A percentile compares a stretch with the other conserved stretches of the same genome.
These are phyloP conservation scores for Sarocladiaceae sp. DNA, from an alignment of 2,329 filamentous ascomycete genomes.

Conservation along the genomic window DNA sequence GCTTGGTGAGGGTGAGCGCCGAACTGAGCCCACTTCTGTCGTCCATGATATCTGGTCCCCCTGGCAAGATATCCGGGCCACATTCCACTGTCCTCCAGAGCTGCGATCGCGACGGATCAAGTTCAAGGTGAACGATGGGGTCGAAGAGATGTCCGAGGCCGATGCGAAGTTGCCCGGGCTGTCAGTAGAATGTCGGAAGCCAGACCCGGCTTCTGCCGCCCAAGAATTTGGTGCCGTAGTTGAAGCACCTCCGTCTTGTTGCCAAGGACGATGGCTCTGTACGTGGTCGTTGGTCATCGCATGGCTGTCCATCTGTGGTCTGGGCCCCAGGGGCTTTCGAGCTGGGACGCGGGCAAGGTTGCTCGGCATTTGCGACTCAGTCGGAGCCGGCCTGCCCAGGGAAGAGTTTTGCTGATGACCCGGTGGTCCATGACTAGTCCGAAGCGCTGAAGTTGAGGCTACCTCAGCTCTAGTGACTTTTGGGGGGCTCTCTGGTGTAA, in stretches of 20 bases:
- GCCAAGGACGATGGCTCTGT: no score
- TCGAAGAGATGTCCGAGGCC: conserved; percentile 24
- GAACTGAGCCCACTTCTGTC: conserved; percentile 8
- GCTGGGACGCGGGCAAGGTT: conserved; percentile 1
- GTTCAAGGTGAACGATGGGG: conserved; percentile 47
- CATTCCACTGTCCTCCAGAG: conserved; percentile 67
- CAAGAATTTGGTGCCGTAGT: background rate
- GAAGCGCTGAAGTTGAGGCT: background rate
- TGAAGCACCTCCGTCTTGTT: background rate
- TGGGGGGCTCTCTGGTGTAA: conserved; percentile 19
- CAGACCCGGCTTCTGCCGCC: background rate
- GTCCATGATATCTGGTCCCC: conserved; percentile 15
- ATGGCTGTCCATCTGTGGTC: conserved; percentile 9
- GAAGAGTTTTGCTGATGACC: background rate
- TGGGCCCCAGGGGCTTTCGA: conserved; percentile 7
- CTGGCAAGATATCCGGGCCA: conserved; percentile 57
- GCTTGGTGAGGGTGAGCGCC: conserved; percentile 6
- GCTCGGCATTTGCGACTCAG: background rate
- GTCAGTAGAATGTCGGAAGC: no score
- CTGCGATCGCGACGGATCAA: conserved; percentile 69
- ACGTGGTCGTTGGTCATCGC: background rate
- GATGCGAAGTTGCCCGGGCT: no score
- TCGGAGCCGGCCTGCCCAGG: no score
- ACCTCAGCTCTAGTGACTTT: conserved; percentile 8
- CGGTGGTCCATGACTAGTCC: background rate